Evolutionary conservation across 1,284 basidiomycete species (phyloP), one percentile per base, ranked within the genome.

Genomic region (Boletus semigastroideus): DNA sequence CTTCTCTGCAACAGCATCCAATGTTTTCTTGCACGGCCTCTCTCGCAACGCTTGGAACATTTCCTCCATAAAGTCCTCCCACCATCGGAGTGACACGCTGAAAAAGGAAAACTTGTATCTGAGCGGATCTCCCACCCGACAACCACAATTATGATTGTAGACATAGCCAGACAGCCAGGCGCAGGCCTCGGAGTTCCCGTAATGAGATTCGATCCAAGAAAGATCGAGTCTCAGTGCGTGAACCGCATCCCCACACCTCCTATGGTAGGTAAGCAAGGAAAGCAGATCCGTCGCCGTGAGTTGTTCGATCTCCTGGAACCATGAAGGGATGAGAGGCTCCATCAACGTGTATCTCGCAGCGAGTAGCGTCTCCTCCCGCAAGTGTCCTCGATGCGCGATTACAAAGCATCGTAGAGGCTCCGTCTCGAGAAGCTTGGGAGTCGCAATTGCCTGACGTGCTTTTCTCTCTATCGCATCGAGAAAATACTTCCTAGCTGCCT

Each of bases 1-100:
- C 16, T 48, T 30, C 5, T n/a, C 45, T 10, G 34, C 34, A 22
- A 4, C 2, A 22, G 11, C 17, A 13, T 49, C 3, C 6, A 49
- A 25, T 1, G 42, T 47, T 27, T 11, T 31, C 6, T 47, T 44
- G 31, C 49, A 63, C 11, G 61, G 60, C 19, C 37, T 44, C 31
- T 44, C 43, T n/a, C 31, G 20, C 19, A 38, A 5, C 20, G 10
- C 19, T 13, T 6, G 19, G 19, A 38, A 38, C 17, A 10, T 13
- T 13, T 20, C 37, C 37, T 38, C 12, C 37, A 38, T 38, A 13
- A 38, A 38, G 6, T 38, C 19, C 3, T 38, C 45, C 59, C 61
- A 61, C 61, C 59, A 61, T 22, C 31, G 38, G 16, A 38, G 40
- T 12, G 56, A 13, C 1, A 2, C 12, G 6, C 2, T 12, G 19